Base-by-base conservation (phyloP, 257 asterid species). In the Nicotiana tabacum region DNA sequence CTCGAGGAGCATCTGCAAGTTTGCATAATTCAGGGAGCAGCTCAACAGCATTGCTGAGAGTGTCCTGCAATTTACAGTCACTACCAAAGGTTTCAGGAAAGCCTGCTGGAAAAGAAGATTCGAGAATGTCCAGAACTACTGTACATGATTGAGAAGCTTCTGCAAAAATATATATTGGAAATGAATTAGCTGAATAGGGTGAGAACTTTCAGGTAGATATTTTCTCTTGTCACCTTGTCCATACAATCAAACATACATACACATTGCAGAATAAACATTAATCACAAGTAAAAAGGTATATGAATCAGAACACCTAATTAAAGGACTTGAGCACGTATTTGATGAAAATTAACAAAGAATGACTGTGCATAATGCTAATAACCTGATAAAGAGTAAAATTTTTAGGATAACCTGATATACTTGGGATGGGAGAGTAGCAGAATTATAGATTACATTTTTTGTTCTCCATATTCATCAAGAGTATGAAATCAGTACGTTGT, bases 61-160 rank as follows among this genome's bases (percentile, higher is more conserved):
- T 94, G 87, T 94, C 98, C 90, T 90, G 99, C 91, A 95, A 91
- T 89, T 94, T 95, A 91, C 88, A 82, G 90, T 92, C 98, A 85
- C 91, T 88, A 80, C 90, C 92, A 83, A 91, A 89, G 84, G 88
- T 95, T 90, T 90, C 94, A 87, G 98, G 99, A 90, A 92, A 89
- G 79, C 93, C 97, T 86, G 86, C 92, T 84, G 97, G 99, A 85
- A 92, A 88, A 87, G 99, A 90, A 80, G 99, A 90, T 89, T 95
- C 99, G 83, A 93, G 89, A 80, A 91, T 88, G 89, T 93, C 99
- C 96, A 95, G 90, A 88, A 95, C 89, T 88, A 91, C 86, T 82
- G 94, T 86, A 90, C 99, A 95, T 86, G 98, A 93, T 87, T 86
- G 98, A 87, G 99, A 98, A 91, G 99, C 95, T 86, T 95, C 99